A percentile compares a stretch with the other conserved stretches of the same genome.
Evolutionary conservation across 768 basidiomycete species (phyloP).

Genomic region (Strobilomyces dryophilus): DNA sequence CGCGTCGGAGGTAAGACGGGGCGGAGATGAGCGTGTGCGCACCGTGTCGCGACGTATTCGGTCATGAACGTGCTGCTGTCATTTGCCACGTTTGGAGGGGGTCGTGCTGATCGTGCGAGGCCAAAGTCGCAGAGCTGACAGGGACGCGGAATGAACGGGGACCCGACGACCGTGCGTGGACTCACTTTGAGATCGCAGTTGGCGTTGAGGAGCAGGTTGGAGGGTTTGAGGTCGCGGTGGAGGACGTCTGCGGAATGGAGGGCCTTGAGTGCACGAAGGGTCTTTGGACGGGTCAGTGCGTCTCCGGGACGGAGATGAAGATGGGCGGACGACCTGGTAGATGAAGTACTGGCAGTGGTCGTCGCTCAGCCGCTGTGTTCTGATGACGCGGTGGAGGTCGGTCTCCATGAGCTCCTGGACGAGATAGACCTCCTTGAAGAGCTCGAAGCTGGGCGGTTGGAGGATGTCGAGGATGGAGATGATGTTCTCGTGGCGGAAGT

Average conservation of each 20-base stretch:
- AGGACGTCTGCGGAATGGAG: conserved; percentile 94
- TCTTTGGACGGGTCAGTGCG: conserved; percentile 39
- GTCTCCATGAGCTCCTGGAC: conserved; percentile 84
- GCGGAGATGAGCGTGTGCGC: conserved; percentile 2
- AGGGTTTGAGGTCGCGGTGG: conserved; percentile 94
- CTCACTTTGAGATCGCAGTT: conserved; percentile 93
- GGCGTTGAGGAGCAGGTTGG: conserved; percentile 91
- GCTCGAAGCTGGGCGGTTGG: conserved; percentile 66
- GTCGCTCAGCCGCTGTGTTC: conserved; percentile 90
- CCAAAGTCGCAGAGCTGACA: conserved; percentile 81
- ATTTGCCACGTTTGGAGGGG: conserved; percentile 66
- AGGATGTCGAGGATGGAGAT: conserved; percentile 95
- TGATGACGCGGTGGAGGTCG: conserved; percentile 93
- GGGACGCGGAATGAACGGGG: conserved; percentile 1
- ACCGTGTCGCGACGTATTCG: conserved; percentile 95
- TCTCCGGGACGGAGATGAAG: background rate
- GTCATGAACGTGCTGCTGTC: conserved; percentile 82
- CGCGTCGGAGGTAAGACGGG: background rate
- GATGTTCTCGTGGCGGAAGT: conserved; percentile 85
- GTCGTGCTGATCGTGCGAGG: conserved; percentile 74
- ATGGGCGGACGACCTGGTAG: conserved; percentile 65
- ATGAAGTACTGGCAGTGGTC: conserved; percentile 98
- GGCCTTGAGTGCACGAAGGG: conserved; percentile 89
- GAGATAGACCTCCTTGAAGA: conserved; percentile 82
- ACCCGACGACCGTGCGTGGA: background rate